Evolutionary conservation across 345 rosid genomes (phyloP), one percentile per base, ranked within the genome.

Genomic region (Moricandia moricandioides): DNA sequence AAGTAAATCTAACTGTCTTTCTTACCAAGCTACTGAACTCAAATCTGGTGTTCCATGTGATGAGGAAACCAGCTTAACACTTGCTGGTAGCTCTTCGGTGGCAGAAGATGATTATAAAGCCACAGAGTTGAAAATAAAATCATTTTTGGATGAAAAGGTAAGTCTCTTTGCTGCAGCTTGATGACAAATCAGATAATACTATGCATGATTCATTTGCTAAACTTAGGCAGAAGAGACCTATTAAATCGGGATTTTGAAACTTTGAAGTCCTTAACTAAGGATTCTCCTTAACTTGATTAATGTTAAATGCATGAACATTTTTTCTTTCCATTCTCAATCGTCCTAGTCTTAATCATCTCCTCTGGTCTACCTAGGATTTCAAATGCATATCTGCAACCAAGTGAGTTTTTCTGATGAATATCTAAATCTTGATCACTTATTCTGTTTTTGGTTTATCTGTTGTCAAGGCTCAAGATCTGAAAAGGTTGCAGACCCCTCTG

Each of bases 121-220:
- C 70, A 87, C 93, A n/a, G 94, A 91, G 83, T 80, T 89, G 75
- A 93, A 91, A 82, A 91, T 91, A 76, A 91, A 82, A 76, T 90
- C 91, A 49, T 93, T 91, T 82, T 71, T 93, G 73, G 98, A 85
- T 84, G 98, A 88, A 76, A 93, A 93, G 94, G 97, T 88, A 80
- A 60, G 9, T 30, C 30, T 54, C 24, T 62, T 34, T 70, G 3
- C 39, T 9, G 68, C 35, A 30, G 34, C n/a, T 58, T 57, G 47
- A 35, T 63, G 57, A 65, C 39, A 27, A 62, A 73, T 75, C 65
- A 49, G 67, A 51, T 55, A 45, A 40, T 51, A 21, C 18, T 62
- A 21, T 45, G 70, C 61, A 43, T 74, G 27, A 5, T 21, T 54
- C 39, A 59, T 74, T 43, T 43, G 9, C 27, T 73, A 30, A 51